These are phyloP conservation scores for Paramecium caudatum DNA, from an alignment of 73 alveolate genomes.

Conservation along the genomic window DNA sequence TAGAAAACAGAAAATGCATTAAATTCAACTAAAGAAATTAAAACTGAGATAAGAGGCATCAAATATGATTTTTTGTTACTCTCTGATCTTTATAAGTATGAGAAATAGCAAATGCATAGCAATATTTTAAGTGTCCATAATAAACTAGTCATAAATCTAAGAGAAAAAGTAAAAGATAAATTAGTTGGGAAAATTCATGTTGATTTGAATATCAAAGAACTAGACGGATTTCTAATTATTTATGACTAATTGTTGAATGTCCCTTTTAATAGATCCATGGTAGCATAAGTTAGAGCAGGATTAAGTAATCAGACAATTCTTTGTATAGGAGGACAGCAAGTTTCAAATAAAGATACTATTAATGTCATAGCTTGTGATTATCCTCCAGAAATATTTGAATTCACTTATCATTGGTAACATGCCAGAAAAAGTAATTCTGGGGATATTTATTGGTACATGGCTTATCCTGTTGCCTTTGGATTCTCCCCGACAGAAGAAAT, in stretches of 20 bases:
- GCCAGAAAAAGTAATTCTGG: slow-evolving; percentile 32
- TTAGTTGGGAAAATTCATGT: slow-evolving; percentile 45
- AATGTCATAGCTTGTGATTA: slow-evolving; percentile 16
- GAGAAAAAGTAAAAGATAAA: neutral
- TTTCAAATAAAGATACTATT: neutral
- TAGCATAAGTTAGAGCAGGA: neutral
- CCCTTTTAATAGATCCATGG: neutral
- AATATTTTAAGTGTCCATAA: neutral
- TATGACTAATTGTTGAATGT: neutral
- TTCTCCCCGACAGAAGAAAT: slow-evolving; percentile 37
- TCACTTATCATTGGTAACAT: slow-evolving; percentile 25
- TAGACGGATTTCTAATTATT: neutral
- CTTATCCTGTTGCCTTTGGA: slow-evolving; percentile 32
- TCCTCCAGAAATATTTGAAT: neutral
- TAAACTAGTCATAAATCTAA: neutral
- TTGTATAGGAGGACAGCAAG: neutral
- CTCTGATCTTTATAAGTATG: too few species aligned
- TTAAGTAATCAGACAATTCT: neutral
- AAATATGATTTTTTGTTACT: too few species aligned
- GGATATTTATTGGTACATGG: slow-evolving; percentile 36
- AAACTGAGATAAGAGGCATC: too few species aligned
- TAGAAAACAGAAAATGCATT: too few species aligned
- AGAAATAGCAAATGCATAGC: too few species aligned
- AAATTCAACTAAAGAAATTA: too few species aligned
- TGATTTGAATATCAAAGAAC: neutral